Percentiles rank a stretch among this genome's conserved stretches.
Conservation (phyloP, 495 filamentous ascomycete genomes). For the Lasiosphaeria ovina region DNA sequence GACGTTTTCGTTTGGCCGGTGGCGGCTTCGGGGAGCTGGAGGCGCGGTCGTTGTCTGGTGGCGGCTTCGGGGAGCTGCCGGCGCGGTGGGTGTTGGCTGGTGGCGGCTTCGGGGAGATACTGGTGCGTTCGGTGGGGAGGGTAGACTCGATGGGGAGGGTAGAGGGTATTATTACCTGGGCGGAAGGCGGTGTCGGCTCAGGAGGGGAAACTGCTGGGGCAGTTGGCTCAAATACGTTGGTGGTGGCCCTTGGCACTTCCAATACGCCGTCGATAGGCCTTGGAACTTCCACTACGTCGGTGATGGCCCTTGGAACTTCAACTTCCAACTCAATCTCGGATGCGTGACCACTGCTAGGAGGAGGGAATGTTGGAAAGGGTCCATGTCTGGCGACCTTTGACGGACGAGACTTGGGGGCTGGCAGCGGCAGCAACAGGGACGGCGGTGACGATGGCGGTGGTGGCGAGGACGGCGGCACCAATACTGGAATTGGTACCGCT, state of each 20-base stretch:
- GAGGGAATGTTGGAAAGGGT: neutral
- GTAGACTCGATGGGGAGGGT: conserved; percentile 18
- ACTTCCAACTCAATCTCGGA: conserved; percentile 56
- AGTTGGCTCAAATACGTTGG: conserved; percentile 25
- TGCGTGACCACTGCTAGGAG: conserved; percentile 32
- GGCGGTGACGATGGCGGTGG: too few relatives aligned
- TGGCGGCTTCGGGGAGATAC: too few relatives aligned
- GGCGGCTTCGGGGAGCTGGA: too few relatives aligned
- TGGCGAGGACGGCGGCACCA: too few relatives aligned
- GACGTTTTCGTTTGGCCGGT: too few relatives aligned
- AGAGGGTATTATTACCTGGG: conserved; percentile 42
- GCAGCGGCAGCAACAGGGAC: too few relatives aligned
- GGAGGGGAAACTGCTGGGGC: conserved; percentile 11
- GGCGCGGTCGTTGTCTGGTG: too few relatives aligned
- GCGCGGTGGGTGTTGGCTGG: too few relatives aligned
- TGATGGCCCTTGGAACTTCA: conserved; percentile 50
- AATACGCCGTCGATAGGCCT: conserved; percentile 43
- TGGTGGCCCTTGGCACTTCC: conserved; percentile 50
- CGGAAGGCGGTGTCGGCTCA: conserved; percentile 39
- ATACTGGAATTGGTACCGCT: too few relatives aligned
- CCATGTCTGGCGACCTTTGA: neutral
- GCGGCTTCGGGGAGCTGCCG: too few relatives aligned
- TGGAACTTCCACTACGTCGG: conserved; percentile 42
- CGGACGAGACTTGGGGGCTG: too few relatives aligned
- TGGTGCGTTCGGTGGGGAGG: neutral